A percentile compares a stretch with the other conserved stretches of the same genome.
phyloP scores from a whole-genome alignment of 1,284 basidiomycete genomes.

The Phellinidium pouzarii region DNA sequence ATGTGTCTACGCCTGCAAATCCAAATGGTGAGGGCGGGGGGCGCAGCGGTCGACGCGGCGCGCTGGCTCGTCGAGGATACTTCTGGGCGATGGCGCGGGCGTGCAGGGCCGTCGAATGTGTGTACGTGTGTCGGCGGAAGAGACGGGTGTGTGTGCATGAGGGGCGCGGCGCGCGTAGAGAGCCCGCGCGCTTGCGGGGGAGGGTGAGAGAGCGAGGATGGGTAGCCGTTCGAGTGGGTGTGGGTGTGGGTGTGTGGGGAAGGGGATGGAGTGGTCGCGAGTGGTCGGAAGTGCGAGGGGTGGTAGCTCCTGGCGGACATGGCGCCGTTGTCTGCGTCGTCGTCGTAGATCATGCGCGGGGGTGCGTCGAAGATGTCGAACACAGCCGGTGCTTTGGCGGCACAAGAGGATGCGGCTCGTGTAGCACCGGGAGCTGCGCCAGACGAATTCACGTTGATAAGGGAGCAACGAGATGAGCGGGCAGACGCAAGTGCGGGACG shows the following conservation, averaged over 20 bases:
- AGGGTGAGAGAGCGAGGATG: too few relatives aligned
- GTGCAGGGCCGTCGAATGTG: background rate
- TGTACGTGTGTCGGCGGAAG: background rate
- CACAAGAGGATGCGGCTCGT: background rate
- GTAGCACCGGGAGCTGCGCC: too few relatives aligned
- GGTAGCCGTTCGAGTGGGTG: background rate
- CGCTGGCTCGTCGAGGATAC: background rate
- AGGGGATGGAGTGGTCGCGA: background rate
- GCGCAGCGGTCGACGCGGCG: background rate
- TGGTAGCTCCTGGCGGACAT: background rate
- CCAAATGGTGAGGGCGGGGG: background rate
- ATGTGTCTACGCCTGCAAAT: background rate
- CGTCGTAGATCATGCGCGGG: background rate
- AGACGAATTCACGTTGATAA: background rate
- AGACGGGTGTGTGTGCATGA: background rate
- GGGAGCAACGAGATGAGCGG: background rate
- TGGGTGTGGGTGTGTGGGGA: background rate
- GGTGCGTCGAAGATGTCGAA: conserved; percentile 3
- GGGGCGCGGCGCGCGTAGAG: background rate
- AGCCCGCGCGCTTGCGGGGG: background rate
- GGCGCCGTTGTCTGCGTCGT: background rate
- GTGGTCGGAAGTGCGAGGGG: background rate
- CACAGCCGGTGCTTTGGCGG: background rate
- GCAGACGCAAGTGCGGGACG: background rate
- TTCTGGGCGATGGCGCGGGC: background rate